A percentile compares a stretch with the other conserved stretches of the same genome.
Conservation (phyloP, 2,329 filamentous ascomycete genomes). For the Arachnopeziza araneosa region DNA sequence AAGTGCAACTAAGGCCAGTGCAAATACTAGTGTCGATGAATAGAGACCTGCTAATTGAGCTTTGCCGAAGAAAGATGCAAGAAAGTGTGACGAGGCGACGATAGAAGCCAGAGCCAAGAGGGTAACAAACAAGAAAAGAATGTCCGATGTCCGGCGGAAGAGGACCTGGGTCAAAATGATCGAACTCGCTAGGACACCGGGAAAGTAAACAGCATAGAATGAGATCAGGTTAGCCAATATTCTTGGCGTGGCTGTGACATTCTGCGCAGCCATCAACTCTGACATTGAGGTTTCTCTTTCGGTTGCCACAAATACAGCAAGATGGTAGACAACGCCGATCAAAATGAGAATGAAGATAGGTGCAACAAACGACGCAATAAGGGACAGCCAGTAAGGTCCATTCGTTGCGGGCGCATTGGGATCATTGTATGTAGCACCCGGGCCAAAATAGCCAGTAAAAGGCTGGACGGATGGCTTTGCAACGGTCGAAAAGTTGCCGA, state of each 20-base stretch:
- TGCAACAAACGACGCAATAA: constrained; percentile 15
- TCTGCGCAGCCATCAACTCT: constrained; percentile 24
- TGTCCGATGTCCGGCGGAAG: constrained; percentile 22
- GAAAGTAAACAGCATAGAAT: constrained; percentile 23
- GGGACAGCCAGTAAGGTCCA: constrained; percentile 13
- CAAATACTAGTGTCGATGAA: constrained; percentile 51
- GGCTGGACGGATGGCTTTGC: constrained; percentile 17
- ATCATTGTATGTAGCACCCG: background rate
- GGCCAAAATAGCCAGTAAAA: constrained; percentile 15
- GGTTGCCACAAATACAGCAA: constrained; percentile 22
- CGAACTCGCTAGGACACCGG: constrained; percentile 20
- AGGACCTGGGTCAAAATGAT: constrained; percentile 22
- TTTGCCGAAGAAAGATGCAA: constrained; percentile 56
- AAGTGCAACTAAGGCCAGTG: constrained; percentile 56
- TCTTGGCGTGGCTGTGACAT: constrained; percentile 20
- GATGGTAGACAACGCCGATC: constrained; percentile 25
- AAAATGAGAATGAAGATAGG: constrained; percentile 25
- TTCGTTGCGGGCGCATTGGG: background rate
- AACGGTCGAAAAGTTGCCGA: constrained; percentile 15
- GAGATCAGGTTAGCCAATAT: constrained; percentile 23
- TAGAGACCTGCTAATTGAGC: constrained; percentile 60
- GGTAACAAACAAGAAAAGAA: constrained; percentile 21
- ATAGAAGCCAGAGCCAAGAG: constrained; percentile 19
- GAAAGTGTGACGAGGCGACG: constrained; percentile 34
- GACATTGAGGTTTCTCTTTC: constrained; percentile 23